Evolutionary conservation across 2,329 filamentous ascomycete genomes (phyloP).

Genomic region (Ambrosiella xylebori): DNA sequence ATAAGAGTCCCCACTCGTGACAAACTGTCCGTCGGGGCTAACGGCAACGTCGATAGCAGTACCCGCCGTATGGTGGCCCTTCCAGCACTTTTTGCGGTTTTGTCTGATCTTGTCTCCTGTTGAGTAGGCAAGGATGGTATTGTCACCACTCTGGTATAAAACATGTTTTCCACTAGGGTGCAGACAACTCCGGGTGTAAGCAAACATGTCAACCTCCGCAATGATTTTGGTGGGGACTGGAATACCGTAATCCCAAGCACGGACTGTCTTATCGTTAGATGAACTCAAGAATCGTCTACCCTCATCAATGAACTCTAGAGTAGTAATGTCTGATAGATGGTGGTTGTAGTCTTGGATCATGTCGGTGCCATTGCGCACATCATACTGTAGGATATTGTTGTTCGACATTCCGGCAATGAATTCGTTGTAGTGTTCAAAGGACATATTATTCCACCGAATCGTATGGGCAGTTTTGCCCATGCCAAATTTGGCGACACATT

Average conservation of each 20-base stretch:
- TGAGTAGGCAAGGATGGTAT: slow-evolving; percentile 92
- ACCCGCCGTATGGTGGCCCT: slow-evolving; percentile 89
- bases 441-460: slow-evolving; percentile 85
- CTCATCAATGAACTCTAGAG: slow-evolving; percentile 88
- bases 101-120: slow-evolving; percentile 91
- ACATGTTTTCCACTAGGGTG: slow-evolving; percentile 91
- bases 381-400: slow-evolving; percentile 97
- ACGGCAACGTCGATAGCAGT: slow-evolving; percentile 81
- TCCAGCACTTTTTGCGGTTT: slow-evolving; percentile 92
- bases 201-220: slow-evolving; percentile 94
- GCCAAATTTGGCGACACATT: slow-evolving; percentile 73
- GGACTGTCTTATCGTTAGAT: slow-evolving; percentile 87
- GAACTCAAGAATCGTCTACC: slow-evolving; percentile 95
- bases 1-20: slow-evolving; percentile 70
- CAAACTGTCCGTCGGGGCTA: slow-evolving; percentile 79
- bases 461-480: slow-evolving; percentile 93
- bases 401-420: slow-evolving; percentile 95
- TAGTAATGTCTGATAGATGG: slow-evolving; percentile 94
- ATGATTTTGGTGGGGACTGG: slow-evolving; percentile 98
- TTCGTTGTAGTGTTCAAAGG: slow-evolving; percentile 58
- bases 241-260: slow-evolving; percentile 97
- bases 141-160: slow-evolving; percentile 83
- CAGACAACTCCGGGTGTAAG: slow-evolving; percentile 67
- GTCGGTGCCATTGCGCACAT: slow-evolving; percentile 59
- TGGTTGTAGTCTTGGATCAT: slow-evolving; percentile 96